Evolutionary conservation across 208 protist genomes (phyloP).

Genomic region (Acanthamoeba healyi): DNA sequence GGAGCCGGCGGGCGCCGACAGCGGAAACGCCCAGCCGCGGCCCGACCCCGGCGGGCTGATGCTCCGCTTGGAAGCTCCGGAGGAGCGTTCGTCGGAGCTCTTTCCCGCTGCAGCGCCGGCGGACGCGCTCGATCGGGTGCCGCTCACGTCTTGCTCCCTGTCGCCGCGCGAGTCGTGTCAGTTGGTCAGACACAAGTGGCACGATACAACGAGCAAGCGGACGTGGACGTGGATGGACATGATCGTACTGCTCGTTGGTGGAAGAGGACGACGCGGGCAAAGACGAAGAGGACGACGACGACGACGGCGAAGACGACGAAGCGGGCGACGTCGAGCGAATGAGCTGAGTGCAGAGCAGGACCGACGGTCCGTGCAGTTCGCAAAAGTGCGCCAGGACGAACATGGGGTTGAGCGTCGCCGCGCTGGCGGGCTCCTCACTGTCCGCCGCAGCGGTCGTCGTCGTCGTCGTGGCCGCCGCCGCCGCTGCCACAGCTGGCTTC

Average conservation of each 20-base stretch:
- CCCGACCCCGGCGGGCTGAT: background rate
- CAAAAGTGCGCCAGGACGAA: constrained; percentile 69
- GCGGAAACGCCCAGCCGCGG: background rate
- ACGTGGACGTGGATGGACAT: background rate
- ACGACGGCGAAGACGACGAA: background rate
- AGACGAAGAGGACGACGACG: background rate
- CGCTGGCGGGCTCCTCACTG: background rate
- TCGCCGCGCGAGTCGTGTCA: too few relatives aligned
- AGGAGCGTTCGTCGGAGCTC: too few relatives aligned
- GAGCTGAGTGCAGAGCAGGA: constrained; percentile 61
- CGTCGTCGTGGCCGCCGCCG: background rate
- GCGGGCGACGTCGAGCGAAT: constrained; percentile 3
- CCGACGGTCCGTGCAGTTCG: constrained; percentile 52
- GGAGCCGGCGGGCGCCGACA: background rate
- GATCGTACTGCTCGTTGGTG: background rate
- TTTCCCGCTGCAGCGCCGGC: too few relatives aligned
- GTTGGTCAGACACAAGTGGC: too few relatives aligned
- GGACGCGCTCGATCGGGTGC: too few relatives aligned
- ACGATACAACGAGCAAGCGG: too few relatives aligned
- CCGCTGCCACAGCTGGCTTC: too few relatives aligned
- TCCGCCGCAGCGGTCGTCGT: background rate
- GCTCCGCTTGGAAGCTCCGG: too few relatives aligned
- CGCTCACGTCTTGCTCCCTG: background rate
- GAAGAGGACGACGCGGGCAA: too few relatives aligned
- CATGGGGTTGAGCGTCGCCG: constrained; percentile 43